These are phyloP conservation scores for Suhomyces pyralidae DNA, from an alignment of 805 yeast genomes.

Conservation along the genomic window DNA sequence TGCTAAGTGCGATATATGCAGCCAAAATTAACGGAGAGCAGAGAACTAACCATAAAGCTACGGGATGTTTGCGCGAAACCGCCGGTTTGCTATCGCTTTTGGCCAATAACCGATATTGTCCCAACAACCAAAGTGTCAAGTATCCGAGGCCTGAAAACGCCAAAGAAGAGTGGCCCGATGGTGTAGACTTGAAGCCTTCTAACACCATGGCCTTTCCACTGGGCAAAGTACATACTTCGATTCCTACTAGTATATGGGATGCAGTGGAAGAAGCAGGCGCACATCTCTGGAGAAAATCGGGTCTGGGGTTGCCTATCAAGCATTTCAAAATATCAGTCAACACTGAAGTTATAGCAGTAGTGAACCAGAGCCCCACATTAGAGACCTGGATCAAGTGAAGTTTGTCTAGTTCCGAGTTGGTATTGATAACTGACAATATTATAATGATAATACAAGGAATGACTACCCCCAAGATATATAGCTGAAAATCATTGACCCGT, in stretches of 20 bases:
- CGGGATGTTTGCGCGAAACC: not conserved
- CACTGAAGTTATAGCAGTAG: conserved; percentile 27
- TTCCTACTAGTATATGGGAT: conserved; percentile 14
- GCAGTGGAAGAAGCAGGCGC: conserved; percentile 24
- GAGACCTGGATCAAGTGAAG: conserved; percentile 29
- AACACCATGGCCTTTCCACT: conserved; percentile 23
- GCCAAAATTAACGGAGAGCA: conserved; percentile 20
- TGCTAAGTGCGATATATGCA: conserved; percentile 22
- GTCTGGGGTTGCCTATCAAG: conserved; percentile 42
- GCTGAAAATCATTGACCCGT: conserved; percentile 30
- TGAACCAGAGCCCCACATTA: conserved; percentile 27
- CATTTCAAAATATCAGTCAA: conserved; percentile 37
- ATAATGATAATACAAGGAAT: conserved; percentile 24
- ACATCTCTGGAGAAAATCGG: conserved; percentile 43
- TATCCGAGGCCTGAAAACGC: conserved; percentile 51
- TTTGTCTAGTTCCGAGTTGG: conserved; percentile 11
- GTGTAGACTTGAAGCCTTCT: conserved; percentile 57
- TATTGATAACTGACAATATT: conserved; percentile 9
- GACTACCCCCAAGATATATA: conserved; percentile 26
- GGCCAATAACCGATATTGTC: conserved; percentile 30
- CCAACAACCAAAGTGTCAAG: conserved; percentile 46
- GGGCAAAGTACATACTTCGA: conserved; percentile 25
- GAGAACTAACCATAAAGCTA: conserved; percentile 9
- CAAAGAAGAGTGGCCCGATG: conserved; percentile 55
- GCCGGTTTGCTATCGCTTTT: conserved; percentile 6